Evolutionary conservation across 2,329 filamentous ascomycete genomes (phyloP).

Genomic region (Colletotrichum plurivorum): DNA sequence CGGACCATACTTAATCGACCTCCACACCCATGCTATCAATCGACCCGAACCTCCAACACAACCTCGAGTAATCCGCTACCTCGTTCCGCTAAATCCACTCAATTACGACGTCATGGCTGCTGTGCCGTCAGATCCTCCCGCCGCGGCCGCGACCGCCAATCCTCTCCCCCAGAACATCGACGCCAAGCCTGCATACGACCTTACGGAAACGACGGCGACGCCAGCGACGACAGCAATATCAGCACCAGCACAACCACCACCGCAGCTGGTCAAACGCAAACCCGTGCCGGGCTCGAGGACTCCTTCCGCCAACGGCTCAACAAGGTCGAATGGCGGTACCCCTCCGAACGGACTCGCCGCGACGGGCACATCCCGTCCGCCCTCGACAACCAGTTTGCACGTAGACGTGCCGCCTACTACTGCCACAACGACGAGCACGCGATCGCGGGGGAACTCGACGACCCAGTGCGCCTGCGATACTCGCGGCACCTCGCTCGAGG

Average conservation of each 20-base stretch:
- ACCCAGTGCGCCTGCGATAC: conserved; percentile 23
- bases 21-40: not conserved
- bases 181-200: conserved; percentile 25
- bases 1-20: conserved; percentile 8
- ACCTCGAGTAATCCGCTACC: not conserved
- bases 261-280: not conserved
- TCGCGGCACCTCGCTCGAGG: conserved; percentile 46
- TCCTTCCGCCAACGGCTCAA: not conserved
- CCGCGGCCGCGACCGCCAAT: conserved; percentile 21
- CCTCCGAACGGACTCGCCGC: conserved; percentile 22
- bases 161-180: conserved; percentile 9
- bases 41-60: not conserved
- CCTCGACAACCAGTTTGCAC: conserved; percentile 8
- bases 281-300: not conserved
- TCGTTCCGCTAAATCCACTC: conserved; percentile 23
- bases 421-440: conserved; percentile 16
- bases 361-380: conserved; percentile 9
- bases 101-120: conserved; percentile 37
- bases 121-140: conserved; percentile 30
- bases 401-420: conserved; percentile 12
- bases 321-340: not conserved
- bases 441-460: conserved; percentile 31
- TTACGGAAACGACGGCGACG: conserved; percentile 12
- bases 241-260: no score
- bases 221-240: not conserved